Conservation (phyloP, 331 rosid species). For the Pyrus hybrid region DNA sequence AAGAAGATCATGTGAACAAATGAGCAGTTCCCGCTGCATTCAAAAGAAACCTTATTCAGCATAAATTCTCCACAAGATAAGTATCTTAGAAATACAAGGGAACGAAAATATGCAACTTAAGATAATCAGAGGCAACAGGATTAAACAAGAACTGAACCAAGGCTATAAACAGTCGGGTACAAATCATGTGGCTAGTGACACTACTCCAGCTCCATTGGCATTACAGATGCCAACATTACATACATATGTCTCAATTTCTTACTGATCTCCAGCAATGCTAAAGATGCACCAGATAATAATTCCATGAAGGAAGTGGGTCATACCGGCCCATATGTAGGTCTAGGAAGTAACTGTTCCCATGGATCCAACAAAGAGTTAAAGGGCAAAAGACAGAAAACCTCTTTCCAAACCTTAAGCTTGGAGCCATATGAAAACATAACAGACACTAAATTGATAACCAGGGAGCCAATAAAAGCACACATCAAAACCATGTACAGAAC, state of each 20-base stretch:
- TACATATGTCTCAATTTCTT: neutral
- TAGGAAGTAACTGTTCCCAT: neutral
- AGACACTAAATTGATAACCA: neutral
- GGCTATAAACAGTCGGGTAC: neutral
- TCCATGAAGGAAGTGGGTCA: neutral
- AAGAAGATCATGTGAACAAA: slow-evolving; percentile 82
- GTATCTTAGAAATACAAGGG: neutral
- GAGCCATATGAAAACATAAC: neutral
- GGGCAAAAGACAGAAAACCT: neutral
- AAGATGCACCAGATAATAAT: neutral
- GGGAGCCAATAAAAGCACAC: neutral
- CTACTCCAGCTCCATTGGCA: neutral
- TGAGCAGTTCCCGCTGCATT: slow-evolving; percentile 83
- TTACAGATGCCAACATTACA: neutral
- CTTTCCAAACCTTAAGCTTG: neutral
- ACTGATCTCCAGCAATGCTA: neutral
- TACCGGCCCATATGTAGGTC: neutral
- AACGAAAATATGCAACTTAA: neutral
- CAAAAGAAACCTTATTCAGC: slow-evolving; percentile 5
- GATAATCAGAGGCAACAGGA: neutral
- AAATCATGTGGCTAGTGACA: neutral
- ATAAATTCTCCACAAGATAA: neutral
- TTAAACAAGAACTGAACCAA: neutral
- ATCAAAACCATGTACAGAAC: neutral
- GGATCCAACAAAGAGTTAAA: neutral